Base-by-base conservation (phyloP, 2,329 filamentous ascomycete species). In the Elsinoe fawcettii region DNA sequence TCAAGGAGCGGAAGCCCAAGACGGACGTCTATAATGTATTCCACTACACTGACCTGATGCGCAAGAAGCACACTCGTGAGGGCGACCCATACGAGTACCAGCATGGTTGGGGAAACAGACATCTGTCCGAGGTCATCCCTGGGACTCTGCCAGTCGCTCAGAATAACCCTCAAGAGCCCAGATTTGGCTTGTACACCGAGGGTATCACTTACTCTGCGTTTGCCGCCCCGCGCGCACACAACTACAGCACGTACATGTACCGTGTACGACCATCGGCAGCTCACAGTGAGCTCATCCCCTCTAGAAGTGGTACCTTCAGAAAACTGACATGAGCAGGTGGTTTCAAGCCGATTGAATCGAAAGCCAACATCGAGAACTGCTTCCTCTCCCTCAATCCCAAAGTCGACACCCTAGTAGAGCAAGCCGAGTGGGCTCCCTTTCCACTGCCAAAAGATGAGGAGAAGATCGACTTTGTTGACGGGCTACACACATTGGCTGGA, bases 401-500 rank as follows among this genome's bases (percentile, higher is more conserved):
- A 32, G 74, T 80, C 4, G 71, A 74, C n/a, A 68, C 77, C 9
- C 74, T 76, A 46, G 71, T 75, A 8, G 76, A 79, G 60, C 75
- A 79, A 66, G 71, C 78, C 37, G 77, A 74, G 73, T 67, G 76
- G 76, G 59, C 71, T 63, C 58, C 77, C 2, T 75, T 79, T 46
- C 64, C 68, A 5, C 61, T 71, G 2, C 69, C 69, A 0, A 64
- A 65, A 27, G 67, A 67, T 7, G 65, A 68, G 22, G 68, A 71
- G 36, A 67, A 71, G 43, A 69, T 76, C 18, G 75, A 78, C 53
- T 79, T 79, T 60, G 65, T 74, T 9, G 67, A 76, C 58, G 77
- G 77, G 5, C 66, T 80, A 11, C 74, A 76, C 63, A 78, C 77
- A 1, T 66, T 80, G 7, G 75, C 70, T 20, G 77, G 77, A 4